Conservation (phyloP, 768 basidiomycete species). For the Rhizopogon vulgaris region DNA sequence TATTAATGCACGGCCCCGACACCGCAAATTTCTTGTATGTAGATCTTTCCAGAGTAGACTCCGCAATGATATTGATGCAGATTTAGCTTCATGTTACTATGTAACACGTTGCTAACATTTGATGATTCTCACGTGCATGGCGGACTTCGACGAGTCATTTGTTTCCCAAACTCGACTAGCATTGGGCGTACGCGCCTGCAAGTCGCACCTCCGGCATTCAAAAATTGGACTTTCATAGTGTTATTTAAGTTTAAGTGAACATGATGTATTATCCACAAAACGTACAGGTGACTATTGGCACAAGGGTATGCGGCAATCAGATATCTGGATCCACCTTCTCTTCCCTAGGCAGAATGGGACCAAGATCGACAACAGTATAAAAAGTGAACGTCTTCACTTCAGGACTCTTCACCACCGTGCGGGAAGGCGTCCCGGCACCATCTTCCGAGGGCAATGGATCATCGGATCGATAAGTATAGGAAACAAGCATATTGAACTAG, state of each 20-base stretch:
- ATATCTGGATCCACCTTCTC: conserved; percentile 28
- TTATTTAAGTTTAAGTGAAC: not conserved
- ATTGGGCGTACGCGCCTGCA: not conserved
- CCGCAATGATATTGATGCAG: not conserved
- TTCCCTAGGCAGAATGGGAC: conserved; percentile 59
- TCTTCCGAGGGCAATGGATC: conserved; percentile 67
- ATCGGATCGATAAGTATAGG: conserved; percentile 91
- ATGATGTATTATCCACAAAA: not conserved
- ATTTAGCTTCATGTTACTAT: too few species aligned
- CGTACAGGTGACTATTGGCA: not conserved
- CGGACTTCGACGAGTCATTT: not conserved
- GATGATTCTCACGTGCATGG: not conserved
- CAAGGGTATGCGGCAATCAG: conserved; percentile 4
- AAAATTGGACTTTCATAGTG: not conserved
- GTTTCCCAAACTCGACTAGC: not conserved
- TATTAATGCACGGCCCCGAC: not conserved
- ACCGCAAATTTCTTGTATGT: not conserved
- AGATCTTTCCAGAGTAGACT: not conserved
- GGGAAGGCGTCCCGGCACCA: conserved; percentile 40
- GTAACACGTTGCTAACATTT: not conserved
- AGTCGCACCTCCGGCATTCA: not conserved
- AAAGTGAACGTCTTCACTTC: conserved; percentile 89
- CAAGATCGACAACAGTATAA: conserved; percentile 79
- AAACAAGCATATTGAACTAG: conserved; percentile 91
- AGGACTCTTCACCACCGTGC: conserved; percentile 44